Base-by-base conservation (phyloP, 179 eudicot genomes). In the Sideroxylon spinosum region DNA sequence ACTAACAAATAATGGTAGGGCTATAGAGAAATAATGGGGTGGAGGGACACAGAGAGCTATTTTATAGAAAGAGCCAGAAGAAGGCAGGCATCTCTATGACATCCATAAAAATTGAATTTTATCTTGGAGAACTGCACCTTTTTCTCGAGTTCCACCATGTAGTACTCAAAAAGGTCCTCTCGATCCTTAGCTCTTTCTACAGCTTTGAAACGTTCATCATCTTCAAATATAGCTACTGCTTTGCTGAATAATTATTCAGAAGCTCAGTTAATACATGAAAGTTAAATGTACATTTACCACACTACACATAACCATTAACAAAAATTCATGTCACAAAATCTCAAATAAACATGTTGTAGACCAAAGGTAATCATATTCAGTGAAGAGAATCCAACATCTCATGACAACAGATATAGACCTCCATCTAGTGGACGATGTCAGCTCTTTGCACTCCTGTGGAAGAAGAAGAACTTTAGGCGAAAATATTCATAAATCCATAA, bases 191-290 rank as follows among this genome's bases (percentile, higher is more conserved):
- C 76, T 83, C 97, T 85, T 82, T 95, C 99, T 79, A 93, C 86
- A 78, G 93, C 94, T 81, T 83, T 89, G 74, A 95, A 95, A 65
- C 97, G 95, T 67, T 95, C 98, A 85, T 95, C 99, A 62, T 89
- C 86, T 77, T 91, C 94, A 71, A 95, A 85, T 17, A 91, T 77
- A 71, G 82, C 64, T 69, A 87, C 53, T 46, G 87, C 94, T 88
- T 92, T 92, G 82, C 99, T 95, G 94, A 62, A 70, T 23, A 63
- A 57, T 78, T 44, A 71, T 49, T 16, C 79, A 74, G 60, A 83
- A 50, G 16, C 16, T 32, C 19, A 29, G 68, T 81, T 44, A 78
- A 72, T 76, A 68, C 52, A 74, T 67, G 25, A 80, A 69, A 77
- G 12, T 69, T 28, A 77, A 48, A 48, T 11, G 49, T 9, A 23